Evolutionary conservation across 495 filamentous ascomycete species (phyloP).

Genomic region (Symbiotaphrina buchneri): DNA sequence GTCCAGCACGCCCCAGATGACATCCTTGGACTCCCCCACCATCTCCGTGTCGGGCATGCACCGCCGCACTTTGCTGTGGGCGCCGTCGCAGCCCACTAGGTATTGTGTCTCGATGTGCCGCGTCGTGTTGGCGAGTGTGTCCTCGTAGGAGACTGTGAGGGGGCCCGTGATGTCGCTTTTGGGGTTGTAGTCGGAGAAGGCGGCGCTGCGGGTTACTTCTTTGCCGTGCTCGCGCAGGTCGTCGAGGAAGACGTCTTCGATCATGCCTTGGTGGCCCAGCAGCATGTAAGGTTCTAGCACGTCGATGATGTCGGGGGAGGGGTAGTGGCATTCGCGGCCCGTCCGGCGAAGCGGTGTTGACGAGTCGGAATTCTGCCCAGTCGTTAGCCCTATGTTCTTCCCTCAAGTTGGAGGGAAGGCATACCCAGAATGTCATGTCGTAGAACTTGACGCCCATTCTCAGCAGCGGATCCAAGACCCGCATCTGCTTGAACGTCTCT

Average conservation of each 20-base stretch:
- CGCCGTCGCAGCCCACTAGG: conserved; percentile 12
- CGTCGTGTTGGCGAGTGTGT: conserved; percentile 1
- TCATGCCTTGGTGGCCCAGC: conserved; percentile 52
- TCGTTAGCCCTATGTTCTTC: background rate
- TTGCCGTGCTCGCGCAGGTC: conserved; percentile 36
- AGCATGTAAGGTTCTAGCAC: conserved; percentile 49
- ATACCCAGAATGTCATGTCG: conserved; percentile 51
- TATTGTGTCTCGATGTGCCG: conserved; percentile 7
- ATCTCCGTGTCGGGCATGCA: conserved; percentile 4
- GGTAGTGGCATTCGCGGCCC: conserved; percentile 48
- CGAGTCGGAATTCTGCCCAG: background rate
- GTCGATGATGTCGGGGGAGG: conserved; percentile 32
- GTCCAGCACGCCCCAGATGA: conserved; percentile 20
- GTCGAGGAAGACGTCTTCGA: conserved; percentile 41
- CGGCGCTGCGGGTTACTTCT: conserved; percentile 28
- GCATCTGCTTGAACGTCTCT: conserved; percentile 48
- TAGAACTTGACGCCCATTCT: conserved; percentile 40
- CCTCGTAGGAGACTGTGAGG: conserved; percentile 5
- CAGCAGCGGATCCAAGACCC: conserved; percentile 37
- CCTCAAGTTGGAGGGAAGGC: background rate
- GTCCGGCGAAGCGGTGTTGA: conserved; percentile 40
- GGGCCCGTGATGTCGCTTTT: conserved; percentile 5
- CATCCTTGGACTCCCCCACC: too few relatives aligned
- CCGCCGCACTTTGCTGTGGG: conserved; percentile 5
- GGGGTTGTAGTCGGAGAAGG: conserved; percentile 12